Base-by-base conservation (phyloP, 257 asterid genomes). In the Rhazya stricta region DNA sequence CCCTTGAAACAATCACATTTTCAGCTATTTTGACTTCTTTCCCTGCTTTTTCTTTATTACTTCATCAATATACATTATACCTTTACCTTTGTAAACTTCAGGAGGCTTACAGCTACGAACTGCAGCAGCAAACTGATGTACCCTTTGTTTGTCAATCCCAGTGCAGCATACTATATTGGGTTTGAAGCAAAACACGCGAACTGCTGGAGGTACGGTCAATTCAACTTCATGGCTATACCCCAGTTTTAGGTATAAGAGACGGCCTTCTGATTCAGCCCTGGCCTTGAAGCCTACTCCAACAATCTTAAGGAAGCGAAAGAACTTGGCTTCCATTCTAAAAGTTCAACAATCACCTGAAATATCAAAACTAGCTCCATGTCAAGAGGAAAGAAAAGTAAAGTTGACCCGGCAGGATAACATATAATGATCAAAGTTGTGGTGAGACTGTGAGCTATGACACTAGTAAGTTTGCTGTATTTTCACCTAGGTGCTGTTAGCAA, bases 271-370 rank as follows among this genome's bases (percentile, higher is more conserved):
- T 85, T 87, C 91, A 18, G 94, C 96, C 77, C 96, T 81, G 42
- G 92, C 94, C 83, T 90, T 90, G 87, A 87, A 90, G 78, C 94
- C 96, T 37, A 90, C 96, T 61, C 96, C 96, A 53, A 89, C 94
- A 43, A 90, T 84, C 86, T 89, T 90, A 29, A 90, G 75, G 34
- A 71, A 71, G 41, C 75, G 61, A 32, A 71, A 71, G 63, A 71
- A 71, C 63, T 71, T 71, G 43, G 75, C 18, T 51, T 71, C 75
- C 75, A 71, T 71, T 51, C 75, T 45, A 43, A 32, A 71, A 46
- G 75, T 32, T 48, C 30, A 34, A 18, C 57, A n/a, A 54, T 25
- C 15, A 27, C 57, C 73, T 45, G 58, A 11, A 69, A 48, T 5
- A 69, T 66, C 43, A 37, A 21, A 6, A 11, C 0, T 37, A 37